Percentiles rank a stretch among this genome's conserved stretches.
phyloP scores from a whole-genome alignment of 2,329 filamentous ascomycete species.

The Aspergillus pseudoglaucus region DNA sequence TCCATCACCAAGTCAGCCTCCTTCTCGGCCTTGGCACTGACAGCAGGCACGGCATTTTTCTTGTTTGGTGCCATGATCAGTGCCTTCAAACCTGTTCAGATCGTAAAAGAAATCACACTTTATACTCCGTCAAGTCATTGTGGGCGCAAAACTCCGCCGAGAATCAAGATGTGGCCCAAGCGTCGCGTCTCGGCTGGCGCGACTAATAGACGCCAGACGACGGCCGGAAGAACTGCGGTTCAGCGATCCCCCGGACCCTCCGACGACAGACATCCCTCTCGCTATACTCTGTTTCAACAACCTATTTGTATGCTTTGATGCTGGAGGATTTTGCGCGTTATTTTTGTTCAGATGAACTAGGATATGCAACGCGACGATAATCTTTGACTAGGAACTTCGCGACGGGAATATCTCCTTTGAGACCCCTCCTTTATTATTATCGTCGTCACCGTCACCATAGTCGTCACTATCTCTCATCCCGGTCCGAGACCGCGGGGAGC shows the following conservation, averaged over 20 bases:
- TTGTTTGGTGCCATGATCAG: constrained; percentile 10
- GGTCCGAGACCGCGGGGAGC: constrained; percentile 10
- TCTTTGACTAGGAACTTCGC: constrained; percentile 12
- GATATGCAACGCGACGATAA: constrained; percentile 11
- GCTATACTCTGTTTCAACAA: too few species aligned
- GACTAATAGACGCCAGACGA: constrained; percentile 14
- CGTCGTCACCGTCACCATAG: neutral
- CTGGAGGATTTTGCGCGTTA: too few species aligned
- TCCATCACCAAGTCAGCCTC: constrained; percentile 51
- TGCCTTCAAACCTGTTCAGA: neutral
- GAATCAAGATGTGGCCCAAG: constrained; percentile 36
- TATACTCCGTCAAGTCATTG: neutral
- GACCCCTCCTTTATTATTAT: constrained; percentile 11
- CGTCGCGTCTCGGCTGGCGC: constrained; percentile 26
- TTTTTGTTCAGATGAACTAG: neutral
- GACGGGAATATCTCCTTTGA: constrained; percentile 8
- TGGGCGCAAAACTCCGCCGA: neutral
- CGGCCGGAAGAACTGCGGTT: constrained; percentile 10
- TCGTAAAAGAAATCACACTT: constrained; percentile 2
- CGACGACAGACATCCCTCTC: constrained; percentile 2
- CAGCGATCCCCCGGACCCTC: constrained; percentile 15
- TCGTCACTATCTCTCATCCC: neutral
- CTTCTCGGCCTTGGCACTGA: constrained; percentile 26
- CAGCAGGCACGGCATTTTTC: constrained; percentile 13
- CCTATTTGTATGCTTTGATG: too few species aligned